Evolutionary conservation across 2,329 filamentous ascomycete species (phyloP).

Genomic region (Phaeosphaeria sp.): DNA sequence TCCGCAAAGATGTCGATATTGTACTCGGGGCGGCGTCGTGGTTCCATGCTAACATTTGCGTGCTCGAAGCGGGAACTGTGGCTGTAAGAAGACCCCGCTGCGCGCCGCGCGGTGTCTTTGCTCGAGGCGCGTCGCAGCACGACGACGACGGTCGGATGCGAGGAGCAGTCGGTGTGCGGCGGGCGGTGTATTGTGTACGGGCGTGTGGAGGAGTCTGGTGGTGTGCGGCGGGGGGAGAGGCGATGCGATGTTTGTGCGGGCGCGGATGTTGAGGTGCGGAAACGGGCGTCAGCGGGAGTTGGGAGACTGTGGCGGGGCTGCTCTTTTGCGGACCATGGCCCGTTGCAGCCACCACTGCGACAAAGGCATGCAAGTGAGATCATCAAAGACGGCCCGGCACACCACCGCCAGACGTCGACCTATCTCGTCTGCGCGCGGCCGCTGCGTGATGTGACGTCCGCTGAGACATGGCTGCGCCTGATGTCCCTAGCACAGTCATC

Average conservation of each 20-base stretch:
- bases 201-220: background rate
- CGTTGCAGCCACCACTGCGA: slow-evolving; percentile 12
- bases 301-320: slow-evolving; percentile 10
- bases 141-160: slow-evolving; percentile 1
- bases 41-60: slow-evolving; percentile 62
- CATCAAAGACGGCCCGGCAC: slow-evolving; percentile 20
- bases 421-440: slow-evolving; percentile 12
- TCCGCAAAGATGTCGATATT: slow-evolving; percentile 94
- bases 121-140: slow-evolving; percentile 14
- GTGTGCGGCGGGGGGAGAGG: background rate
- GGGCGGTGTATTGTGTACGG: background rate
- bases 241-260: slow-evolving; percentile 49
- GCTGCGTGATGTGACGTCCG: slow-evolving; percentile 15
- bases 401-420: background rate
- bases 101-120: slow-evolving; percentile 19
- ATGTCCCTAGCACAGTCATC: slow-evolving; percentile 10
- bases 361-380: slow-evolving; percentile 24
- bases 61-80: slow-evolving; percentile 14
- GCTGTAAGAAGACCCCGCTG: slow-evolving; percentile 10
- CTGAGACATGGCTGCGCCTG: slow-evolving; percentile 12
- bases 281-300: slow-evolving; percentile 5
- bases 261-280: background rate
- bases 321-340: slow-evolving; percentile 16
- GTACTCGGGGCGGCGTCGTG: slow-evolving; percentile 79
- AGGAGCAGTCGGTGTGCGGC: background rate